A percentile compares a stretch with the other conserved stretches of the same genome.
These are phyloP conservation scores for Cicer arietinum DNA, from an alignment of 306 rosid species.

Conservation along the genomic window DNA sequence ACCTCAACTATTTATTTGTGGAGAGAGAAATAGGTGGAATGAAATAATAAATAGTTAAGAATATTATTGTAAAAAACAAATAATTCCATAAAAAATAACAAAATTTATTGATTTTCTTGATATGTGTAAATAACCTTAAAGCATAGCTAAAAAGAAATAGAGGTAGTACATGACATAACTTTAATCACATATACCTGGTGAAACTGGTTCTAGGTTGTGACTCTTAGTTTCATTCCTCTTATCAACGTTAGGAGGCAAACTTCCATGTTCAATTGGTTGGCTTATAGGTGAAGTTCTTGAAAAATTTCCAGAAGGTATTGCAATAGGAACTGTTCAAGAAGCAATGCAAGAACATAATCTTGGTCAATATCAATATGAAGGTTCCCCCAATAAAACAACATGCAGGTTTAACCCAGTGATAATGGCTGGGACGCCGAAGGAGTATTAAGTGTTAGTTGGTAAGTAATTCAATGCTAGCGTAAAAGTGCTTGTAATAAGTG, in stretches of 20 bases:
- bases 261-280: slow-evolving; percentile 54
- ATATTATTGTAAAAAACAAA: too few relatives aligned
- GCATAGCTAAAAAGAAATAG: too few relatives aligned
- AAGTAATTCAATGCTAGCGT: too few relatives aligned
- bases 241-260: slow-evolving; percentile 58
- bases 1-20: too few relatives aligned
- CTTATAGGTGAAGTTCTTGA: slow-evolving; percentile 62
- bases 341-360: slow-evolving; percentile 12
- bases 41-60: too few relatives aligned
- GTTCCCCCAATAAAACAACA: neutral
- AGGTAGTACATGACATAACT: neutral
- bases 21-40: too few relatives aligned
- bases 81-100: too few relatives aligned
- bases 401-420: neutral
- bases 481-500: too few relatives aligned
- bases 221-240: slow-evolving; percentile 48
- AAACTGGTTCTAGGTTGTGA: slow-evolving; percentile 38
- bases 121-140: too few relatives aligned
- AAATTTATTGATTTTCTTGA: too few relatives aligned
- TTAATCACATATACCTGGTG: slow-evolving; percentile 48
- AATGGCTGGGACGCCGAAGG: neutral
- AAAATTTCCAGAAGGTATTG: slow-evolving; percentile 47
- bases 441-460: neutral
- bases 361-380: slow-evolving; percentile 39
- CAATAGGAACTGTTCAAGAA: slow-evolving; percentile 55